Percentiles rank a stretch among this genome's conserved stretches.
Evolutionary conservation across 768 basidiomycete genomes (phyloP).

Genomic region (Hericium alpestre): DNA sequence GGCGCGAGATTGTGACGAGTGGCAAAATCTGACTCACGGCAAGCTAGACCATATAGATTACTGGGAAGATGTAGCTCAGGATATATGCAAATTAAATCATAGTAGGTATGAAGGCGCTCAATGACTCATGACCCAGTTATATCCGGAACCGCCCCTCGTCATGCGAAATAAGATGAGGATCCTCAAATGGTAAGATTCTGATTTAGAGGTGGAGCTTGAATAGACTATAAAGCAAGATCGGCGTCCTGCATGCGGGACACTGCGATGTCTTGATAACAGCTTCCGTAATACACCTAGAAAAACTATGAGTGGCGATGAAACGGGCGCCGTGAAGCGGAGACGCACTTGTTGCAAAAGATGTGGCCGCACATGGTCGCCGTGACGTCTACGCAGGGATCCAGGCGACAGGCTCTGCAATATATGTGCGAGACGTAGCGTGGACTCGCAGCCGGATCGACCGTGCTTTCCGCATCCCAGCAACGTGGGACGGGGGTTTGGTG

Average conservation of each 20-base stretch:
- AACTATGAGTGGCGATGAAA: not conserved
- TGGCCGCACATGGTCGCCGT: conserved; percentile 1
- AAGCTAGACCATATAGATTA: too few species aligned
- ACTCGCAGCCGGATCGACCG: not conserved
- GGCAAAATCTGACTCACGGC: too few species aligned
- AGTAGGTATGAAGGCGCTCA: too few species aligned
- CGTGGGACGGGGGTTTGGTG: too few species aligned
- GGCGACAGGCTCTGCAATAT: not conserved
- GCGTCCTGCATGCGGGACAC: not conserved
- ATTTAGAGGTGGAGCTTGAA: not conserved
- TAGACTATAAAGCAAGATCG: not conserved
- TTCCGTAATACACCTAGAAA: not conserved
- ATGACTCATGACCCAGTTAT: too few species aligned
- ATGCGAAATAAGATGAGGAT: too few species aligned
- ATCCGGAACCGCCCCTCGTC: too few species aligned
- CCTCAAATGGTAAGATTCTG: not conserved
- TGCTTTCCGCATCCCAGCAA: too few species aligned
- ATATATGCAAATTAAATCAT: too few species aligned
- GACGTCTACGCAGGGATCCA: not conserved
- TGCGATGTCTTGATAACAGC: not conserved
- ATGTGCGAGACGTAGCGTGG: not conserved
- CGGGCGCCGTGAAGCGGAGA: not conserved
- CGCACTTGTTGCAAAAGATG: not conserved
- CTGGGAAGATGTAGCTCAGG: too few species aligned
- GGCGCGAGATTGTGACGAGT: too few species aligned